A percentile compares a stretch with the other conserved stretches of the same genome.
phyloP scores from a whole-genome alignment of 345 rosid genomes.

The Dovyalis caffra region DNA sequence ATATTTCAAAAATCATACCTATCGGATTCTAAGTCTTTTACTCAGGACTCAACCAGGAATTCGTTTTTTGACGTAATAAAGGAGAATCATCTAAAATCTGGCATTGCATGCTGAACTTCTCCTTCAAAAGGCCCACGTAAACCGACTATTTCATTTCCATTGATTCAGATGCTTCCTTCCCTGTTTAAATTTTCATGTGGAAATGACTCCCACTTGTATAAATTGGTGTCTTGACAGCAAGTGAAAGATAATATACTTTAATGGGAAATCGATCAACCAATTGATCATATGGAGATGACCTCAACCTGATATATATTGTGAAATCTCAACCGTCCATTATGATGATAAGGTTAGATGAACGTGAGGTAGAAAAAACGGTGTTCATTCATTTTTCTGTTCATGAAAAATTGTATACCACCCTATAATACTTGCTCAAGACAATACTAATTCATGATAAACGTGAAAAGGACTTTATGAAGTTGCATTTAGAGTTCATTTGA shows the following conservation, averaged over 20 bases:
- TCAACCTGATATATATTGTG: not conserved
- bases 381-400: constrained; percentile 25
- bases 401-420: not conserved
- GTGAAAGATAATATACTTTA: not conserved
- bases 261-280: not conserved
- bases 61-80: too few relatives aligned
- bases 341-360: constrained; percentile 29
- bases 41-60: too few relatives aligned
- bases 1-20: too few relatives aligned
- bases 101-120: not conserved
- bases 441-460: not conserved
- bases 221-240: not conserved
- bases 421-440: not conserved
- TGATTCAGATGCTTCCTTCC: not conserved
- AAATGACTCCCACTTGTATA: not conserved
- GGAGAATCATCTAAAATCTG: not conserved
- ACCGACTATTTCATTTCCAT: not conserved
- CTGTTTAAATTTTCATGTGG: not conserved
- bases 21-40: too few relatives aligned
- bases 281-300: not conserved
- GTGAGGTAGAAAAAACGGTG: constrained; percentile 1
- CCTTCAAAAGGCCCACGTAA: not conserved
- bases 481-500: constrained; percentile 34
- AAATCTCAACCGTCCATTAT: constrained; percentile 25
- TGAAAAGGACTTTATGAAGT: constrained; percentile 15